Conservation (phyloP, 2,329 filamentous ascomycete species). For the Colletotrichum sp. region DNA sequence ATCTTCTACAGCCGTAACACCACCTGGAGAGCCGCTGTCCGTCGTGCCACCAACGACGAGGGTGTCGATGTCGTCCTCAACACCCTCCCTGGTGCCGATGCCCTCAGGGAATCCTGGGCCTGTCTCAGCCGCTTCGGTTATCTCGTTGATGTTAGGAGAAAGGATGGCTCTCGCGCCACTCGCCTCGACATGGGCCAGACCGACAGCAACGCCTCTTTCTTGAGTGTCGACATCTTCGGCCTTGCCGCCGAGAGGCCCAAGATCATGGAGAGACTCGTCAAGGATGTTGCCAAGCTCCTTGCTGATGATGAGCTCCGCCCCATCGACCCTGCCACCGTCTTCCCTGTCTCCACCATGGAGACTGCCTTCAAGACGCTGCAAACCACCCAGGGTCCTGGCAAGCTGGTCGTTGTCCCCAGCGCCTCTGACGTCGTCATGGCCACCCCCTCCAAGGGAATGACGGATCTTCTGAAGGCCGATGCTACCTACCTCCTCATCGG, state of each 20-base stretch:
- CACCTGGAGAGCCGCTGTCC: conserved; percentile 34
- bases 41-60: conserved; percentile 29
- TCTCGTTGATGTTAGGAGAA: conserved; percentile 50
- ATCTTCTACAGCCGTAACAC: conserved; percentile 33
- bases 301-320: conserved; percentile 37
- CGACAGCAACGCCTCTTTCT: conserved; percentile 50
- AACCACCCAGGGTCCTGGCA: conserved; percentile 41
- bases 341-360: conserved; percentile 44
- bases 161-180: conserved; percentile 43
- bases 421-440: conserved; percentile 46
- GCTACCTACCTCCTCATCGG: conserved; percentile 57
- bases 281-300: conserved; percentile 40
- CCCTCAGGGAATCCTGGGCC: conserved; percentile 45
- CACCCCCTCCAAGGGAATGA: conserved; percentile 38
- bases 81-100: conserved; percentile 48
- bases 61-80: conserved; percentile 45
- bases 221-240: conserved; percentile 49
- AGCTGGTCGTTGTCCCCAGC: conserved; percentile 48
- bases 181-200: conserved; percentile 55
- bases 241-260: conserved; percentile 47
- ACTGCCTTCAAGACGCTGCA: conserved; percentile 40
- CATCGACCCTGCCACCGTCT: conserved; percentile 37
- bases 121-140: conserved; percentile 49
- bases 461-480: conserved; percentile 41
- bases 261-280: conserved; percentile 42